Base-by-base conservation (phyloP, 2,329 filamentous ascomycete species). In the Epichloe amarillans region DNA sequence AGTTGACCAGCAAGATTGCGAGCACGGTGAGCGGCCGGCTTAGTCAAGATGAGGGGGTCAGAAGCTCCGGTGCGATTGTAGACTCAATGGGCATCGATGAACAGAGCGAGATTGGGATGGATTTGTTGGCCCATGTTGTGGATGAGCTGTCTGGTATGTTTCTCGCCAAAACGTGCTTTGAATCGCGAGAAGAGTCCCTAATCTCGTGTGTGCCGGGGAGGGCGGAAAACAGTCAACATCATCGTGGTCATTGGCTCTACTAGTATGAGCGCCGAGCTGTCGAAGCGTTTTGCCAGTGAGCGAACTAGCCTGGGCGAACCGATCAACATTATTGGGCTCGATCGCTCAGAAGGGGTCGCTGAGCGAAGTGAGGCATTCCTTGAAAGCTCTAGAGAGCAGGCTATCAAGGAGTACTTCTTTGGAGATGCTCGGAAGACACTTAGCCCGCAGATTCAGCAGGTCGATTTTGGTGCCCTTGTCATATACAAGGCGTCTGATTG, bases 331-430 rank as follows among this genome's bases (percentile, higher is more conserved):
- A 73, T 97, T 46, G 82, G 83, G 52, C 74, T 98, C 12, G 82
- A 89, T 54, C 89, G 88, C 63, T 94, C 89, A 0, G 86, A 88
- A 37, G 93, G 93, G 23, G 89, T 87, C 38, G 86, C 87, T 1
- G 80, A 87, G 60, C 78, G 88, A 46, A 84, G 89, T 55, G 79
- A 83, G 38, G 64, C 70, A 0, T 94, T 88, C 64, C 80, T 90
- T 74, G 85, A 87, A 60, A 75, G 81, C 15, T 69, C 80, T 5
- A 79, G 86, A 43, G 86, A 94, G 60, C 79, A 84, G 0, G 79
- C 86, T 47, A 89, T 96, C 49, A 84, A 86, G 57, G 84, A 90
- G 59, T 98, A 98, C 67, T 98, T 98, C 71, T 98, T 96, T 63
- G 93, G 93, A 10, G 84, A 86, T 55, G 69, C 77, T 1, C 82